Base-by-base conservation (phyloP, 2,329 filamentous ascomycete species). In the Neonectria ditissima region DNA sequence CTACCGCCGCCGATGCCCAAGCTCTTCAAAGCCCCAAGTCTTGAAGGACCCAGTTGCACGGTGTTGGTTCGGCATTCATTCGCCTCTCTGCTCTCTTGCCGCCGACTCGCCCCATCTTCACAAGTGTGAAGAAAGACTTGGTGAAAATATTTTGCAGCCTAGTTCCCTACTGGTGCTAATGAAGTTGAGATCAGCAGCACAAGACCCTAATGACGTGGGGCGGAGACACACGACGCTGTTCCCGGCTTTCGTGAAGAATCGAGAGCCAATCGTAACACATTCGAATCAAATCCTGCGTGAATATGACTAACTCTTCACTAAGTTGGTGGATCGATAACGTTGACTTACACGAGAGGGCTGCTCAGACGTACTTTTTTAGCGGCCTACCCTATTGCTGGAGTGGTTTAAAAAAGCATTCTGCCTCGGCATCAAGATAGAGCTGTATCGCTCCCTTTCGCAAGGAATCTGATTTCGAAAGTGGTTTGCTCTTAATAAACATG, bases 31-130 rank as follows among this genome's bases (percentile, higher is more conserved):
- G n/a, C 16, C 37, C n/a, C 37, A 30, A 20, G 28, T 47, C 22
- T 30, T 11, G 28, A 32, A 28, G 9, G 39, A 18, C 5, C 16
- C 20, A 54, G 45, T 26, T 30, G 9, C 30, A 45, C 43, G 56
- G 56, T 41, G 48, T 45, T 53, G 43, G n/a, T 30, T 59, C 48
- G 56, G 56, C 16, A 43, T 59, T 54, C 43, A 44, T 43, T 53
- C 32, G 26, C 41, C 7, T 18, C n/a, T 30, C 7, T 10, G 47
- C 32, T n/a, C n/a, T 14, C n/a, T 32, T 32, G 13, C 28, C 18
- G 26, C 26, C 30, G 5, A 7, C 26, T 50, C 14, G 47, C 7
- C 11, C 47, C 11, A 32, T n/a, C 20, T n/a, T 50, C 28, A 20
- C 26, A 32, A 50, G 28, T 20, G 26, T 13, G 18, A 9, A 34